Base-by-base conservation (phyloP, 2,329 filamentous ascomycete species). In the Ilyonectria robusta region DNA sequence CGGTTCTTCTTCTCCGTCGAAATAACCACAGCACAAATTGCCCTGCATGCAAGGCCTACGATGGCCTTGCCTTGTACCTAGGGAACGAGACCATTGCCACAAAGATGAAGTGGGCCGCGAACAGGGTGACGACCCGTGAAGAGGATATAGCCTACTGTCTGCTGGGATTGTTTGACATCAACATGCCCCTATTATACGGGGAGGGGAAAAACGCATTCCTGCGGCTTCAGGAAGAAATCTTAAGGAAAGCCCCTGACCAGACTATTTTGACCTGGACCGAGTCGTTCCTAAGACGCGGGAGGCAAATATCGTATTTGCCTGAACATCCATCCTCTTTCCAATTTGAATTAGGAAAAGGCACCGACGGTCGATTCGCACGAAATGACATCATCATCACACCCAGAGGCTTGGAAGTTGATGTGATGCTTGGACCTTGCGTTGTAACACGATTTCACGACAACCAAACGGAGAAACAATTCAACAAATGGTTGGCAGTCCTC, bases 161-260 rank as follows among this genome's bases (percentile, higher is more conserved):
- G 11, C 62, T 81, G 23, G 80, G 79, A 1, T 66, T 81, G 2
- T 81, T 80, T 23, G 72, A 70, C 19, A 72, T 82, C 2, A 77
- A 77, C n/a, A 81, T 82, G 78, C 75, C 78, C 2, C 64, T 81
- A 29, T 63, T 80, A 1, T 81, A 80, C 13, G 80, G 80, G 1
- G 80, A 81, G 51, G 78, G 79, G 19, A 62, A n/a, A n/a, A 76
- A 71, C 42, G 78, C 80, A 5, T 81, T 80, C 57, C 54, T 72
- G 10, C 71, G 80, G 23, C 66, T 81, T 2, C 78, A 81, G 57
- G 71, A 80, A 46, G 78, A 80, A 26, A 78, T 81, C 13, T 64
- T 81, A 17, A 76, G 75, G 55, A 67, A 56, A 13, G 72, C 78
- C 0, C 71, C 77, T 8, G 80, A 82, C 59, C 78, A 82, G 26